Conservation (phyloP, 2,329 filamentous ascomycete genomes). For the Aspergillus neotritici region DNA sequence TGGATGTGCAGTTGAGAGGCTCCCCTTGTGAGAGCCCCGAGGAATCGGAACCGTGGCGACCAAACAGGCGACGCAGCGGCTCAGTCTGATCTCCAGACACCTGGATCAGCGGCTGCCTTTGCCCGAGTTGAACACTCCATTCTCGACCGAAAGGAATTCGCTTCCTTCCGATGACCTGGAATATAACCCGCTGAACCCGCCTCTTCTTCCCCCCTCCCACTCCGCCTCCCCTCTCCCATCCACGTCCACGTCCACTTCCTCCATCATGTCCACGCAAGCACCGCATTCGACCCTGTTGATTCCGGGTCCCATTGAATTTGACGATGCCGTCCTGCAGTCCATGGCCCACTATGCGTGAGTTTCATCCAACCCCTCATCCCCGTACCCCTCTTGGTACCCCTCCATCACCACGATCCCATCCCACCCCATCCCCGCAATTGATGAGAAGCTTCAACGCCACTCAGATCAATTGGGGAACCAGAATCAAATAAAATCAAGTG, state of each 20-base stretch:
- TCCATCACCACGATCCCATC: conserved; percentile 6
- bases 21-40: conserved; percentile 31
- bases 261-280: conserved; percentile 54
- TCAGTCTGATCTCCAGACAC: conserved; percentile 58
- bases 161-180: conserved; percentile 50
- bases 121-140: conserved; percentile 58
- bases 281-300: conserved; percentile 76
- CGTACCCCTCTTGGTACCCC: conserved; percentile 3
- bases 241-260: conserved; percentile 19
- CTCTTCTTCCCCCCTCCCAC: conserved; percentile 10
- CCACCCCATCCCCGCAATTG: conserved; percentile 9
- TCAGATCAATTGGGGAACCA: too few relatives aligned
- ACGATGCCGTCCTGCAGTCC: conserved; percentile 89
- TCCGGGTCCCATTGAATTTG: conserved; percentile 95
- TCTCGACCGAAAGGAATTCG: conserved; percentile 54
- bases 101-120: conserved; percentile 50
- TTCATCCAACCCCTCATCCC: too few relatives aligned
- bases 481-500: not conserved
- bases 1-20: conserved; percentile 2
- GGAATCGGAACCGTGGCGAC: conserved; percentile 43
- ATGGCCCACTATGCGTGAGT: conserved; percentile 77
- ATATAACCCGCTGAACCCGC: conserved; percentile 40
- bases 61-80: conserved; percentile 46
- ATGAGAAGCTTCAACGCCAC: not conserved
- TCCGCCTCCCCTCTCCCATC: conserved; percentile 3